Evolutionary conservation across 1,284 basidiomycete genomes (phyloP), one percentile per base, ranked within the genome.

Genomic region (Rhizoctonia solani): DNA sequence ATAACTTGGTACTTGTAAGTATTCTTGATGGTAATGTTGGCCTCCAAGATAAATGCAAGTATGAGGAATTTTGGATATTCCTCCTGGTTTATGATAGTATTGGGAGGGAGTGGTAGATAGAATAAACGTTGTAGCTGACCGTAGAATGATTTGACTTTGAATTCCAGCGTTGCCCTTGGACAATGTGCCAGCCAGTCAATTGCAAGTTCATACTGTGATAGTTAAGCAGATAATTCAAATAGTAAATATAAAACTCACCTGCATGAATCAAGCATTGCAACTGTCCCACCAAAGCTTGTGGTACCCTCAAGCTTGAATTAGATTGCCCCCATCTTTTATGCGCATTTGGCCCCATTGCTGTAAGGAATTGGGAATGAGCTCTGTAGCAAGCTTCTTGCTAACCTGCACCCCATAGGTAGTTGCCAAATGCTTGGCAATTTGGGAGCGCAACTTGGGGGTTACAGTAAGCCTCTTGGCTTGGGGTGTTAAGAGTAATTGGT

Each of bases 41-140:
- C 54, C 23, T 56, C 47, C n/a, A n/a, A n/a, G n/a, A n/a, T n/a
- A n/a, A n/a, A n/a, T n/a, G n/a, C n/a, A n/a, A n/a, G n/a, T n/a
- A 29, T 25, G 50, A 27, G 39, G 21, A 37, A 27, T 52, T 27
- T 72, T 27, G 21, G 70, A 49, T 29, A 49, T 54, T 34, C 73
- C 70, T 37, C 29, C 66, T 16, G 54, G 39, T 56, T 74, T 53
- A 34, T 73, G 50, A n/a, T 66, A 46, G 21, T 49, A 49, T 34
- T 13, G 32, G 68, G 46, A n/a, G 70, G 69, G 21, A 75, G 53
- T 0, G 25, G 25, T 4, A 75, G 63, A 2, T 70, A 66, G 25
- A 73, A 65, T 14, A 75, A 68, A 37, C 72, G 53, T 32, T 71
- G 70, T 14, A 75, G 68, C 66, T 74, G 72, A 8, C 73, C 72